Base-by-base conservation (phyloP, 805 yeast genomes). In the Saccharomycopsis babjevae region DNA sequence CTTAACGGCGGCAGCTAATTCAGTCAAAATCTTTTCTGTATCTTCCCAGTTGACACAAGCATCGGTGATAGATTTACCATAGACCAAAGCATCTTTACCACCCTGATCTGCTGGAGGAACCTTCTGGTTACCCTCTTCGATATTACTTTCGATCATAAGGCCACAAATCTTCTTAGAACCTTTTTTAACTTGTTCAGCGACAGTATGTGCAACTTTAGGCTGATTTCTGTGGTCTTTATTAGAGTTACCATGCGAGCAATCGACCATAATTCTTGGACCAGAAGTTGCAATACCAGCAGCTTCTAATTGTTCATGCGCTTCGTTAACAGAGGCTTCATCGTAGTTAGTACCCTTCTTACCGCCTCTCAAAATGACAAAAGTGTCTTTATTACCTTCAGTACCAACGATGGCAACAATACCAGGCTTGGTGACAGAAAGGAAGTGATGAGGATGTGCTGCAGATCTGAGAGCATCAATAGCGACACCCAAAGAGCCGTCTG, bases 211-310 rank as follows among this genome's bases (percentile, higher is more conserved):
- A n/a, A 94, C 99, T 73, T 80, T 84, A 62, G 99, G 97, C 78
- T 94, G 99, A 78, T 94, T 94, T 72, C 84, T 83, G 85, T 83
- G 91, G 77, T 94, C 94, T 77, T 94, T 94, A 75, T 81, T 84
- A 43, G 97, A 91, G 80, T 94, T 94, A 69, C 97, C 99, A 76
- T 94, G 99, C 56, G 97, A 92, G 77, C 97, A 94, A 77, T 94
- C 99, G 64, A 94, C 88, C 99, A 94, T 94, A 68, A 90, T 79
- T 74, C 72, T 74, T 62, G 78, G 85, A 67, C 79, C 75, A 40
- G 76, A 73, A 30, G 59, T 50, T 15, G 54, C 59, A 50, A 77
- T 72, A 65, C 76, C 75, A 57, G 70, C 66, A 18, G 56, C 55
- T 25, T 38, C 68, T 36, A 89, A 81, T 71, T 82, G 82, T 38